phyloP scores from a whole-genome alignment of 768 basidiomycete species.

The Cystofilobasidium macerans region DNA sequence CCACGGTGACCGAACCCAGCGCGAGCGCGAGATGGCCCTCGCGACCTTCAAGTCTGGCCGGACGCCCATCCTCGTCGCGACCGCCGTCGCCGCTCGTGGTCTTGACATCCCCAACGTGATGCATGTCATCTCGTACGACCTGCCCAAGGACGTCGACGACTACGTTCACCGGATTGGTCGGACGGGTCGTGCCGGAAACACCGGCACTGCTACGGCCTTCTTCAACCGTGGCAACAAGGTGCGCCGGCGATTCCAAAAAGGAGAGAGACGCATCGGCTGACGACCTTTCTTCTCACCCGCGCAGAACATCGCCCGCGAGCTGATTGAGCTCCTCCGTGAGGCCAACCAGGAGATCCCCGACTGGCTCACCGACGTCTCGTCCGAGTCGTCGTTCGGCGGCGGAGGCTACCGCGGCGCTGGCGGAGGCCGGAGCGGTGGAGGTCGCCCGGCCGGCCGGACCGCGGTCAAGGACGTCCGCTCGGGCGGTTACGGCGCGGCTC shows the following conservation, averaged over 20 bases:
- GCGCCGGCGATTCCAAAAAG: too few species aligned
- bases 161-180: constrained; percentile 53
- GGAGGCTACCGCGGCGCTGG: constrained; percentile 43
- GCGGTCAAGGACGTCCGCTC: not conserved
- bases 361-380: constrained; percentile 79
- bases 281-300: too few species aligned
- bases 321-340: constrained; percentile 85
- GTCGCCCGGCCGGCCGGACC: not conserved
- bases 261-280: too few species aligned
- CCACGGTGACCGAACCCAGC: constrained; percentile 93
- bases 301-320: constrained; percentile 80
- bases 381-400: constrained; percentile 57
- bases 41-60: constrained; percentile 90
- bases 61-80: constrained; percentile 93
- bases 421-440: constrained; percentile 40
- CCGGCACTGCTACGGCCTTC: constrained; percentile 89
- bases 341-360: constrained; percentile 87
- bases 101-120: constrained; percentile 99
- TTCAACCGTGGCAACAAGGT: constrained; percentile 68
- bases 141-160: constrained; percentile 83
- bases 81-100: constrained; percentile 96
- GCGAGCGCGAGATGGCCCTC: constrained; percentile 90
- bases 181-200: constrained; percentile 90
- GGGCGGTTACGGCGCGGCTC: not conserved
- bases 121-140: constrained; percentile 81